Conservation (phyloP, 1,284 basidiomycete genomes). For the Thecaphora thlaspeos region DNA sequence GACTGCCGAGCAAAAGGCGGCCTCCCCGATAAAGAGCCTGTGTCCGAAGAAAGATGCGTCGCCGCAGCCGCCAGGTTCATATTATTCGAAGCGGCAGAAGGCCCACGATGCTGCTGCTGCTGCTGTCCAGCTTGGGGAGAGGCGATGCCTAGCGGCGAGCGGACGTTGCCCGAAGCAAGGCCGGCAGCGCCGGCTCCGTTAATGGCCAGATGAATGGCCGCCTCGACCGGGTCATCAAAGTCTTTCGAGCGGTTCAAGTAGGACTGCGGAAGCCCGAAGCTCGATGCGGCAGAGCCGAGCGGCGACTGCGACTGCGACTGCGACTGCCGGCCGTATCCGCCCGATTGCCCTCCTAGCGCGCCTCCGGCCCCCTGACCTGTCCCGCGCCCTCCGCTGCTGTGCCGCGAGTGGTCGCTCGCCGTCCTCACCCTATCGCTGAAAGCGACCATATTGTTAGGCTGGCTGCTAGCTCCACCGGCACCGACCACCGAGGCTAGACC, state of each 20-base stretch:
- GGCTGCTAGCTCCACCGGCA: no score
- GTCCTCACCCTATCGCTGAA: constrained; percentile 13
- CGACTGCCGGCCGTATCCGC: constrained; percentile 4
- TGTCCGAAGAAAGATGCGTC: not conserved
- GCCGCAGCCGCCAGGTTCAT: not conserved
- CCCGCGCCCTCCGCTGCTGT: constrained; percentile 15
- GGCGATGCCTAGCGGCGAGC: constrained; percentile 2
- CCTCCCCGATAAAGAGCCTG: not conserved
- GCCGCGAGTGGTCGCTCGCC: constrained; percentile 14
- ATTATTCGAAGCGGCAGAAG: not conserved
- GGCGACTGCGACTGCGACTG: constrained; percentile 9
- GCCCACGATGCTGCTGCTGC: not conserved
- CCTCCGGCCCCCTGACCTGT: no score
- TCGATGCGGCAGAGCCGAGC: constrained; percentile 7
- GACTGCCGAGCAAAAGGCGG: constrained; percentile 36
- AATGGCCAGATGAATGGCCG: no score
- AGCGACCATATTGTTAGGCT: no score
- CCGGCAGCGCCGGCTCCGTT: no score
- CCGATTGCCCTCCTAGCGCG: no score
- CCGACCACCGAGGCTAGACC: no score
- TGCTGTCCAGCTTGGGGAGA: constrained; percentile 8
- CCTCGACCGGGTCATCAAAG: no score
- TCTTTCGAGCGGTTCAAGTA: not conserved
- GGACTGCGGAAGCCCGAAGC: constrained; percentile 5
- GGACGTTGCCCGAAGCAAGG: no score